Percentiles rank a stretch among this genome's conserved stretches.
phyloP scores from a whole-genome alignment of 805 yeast species.

The Torulaspora indica region DNA sequence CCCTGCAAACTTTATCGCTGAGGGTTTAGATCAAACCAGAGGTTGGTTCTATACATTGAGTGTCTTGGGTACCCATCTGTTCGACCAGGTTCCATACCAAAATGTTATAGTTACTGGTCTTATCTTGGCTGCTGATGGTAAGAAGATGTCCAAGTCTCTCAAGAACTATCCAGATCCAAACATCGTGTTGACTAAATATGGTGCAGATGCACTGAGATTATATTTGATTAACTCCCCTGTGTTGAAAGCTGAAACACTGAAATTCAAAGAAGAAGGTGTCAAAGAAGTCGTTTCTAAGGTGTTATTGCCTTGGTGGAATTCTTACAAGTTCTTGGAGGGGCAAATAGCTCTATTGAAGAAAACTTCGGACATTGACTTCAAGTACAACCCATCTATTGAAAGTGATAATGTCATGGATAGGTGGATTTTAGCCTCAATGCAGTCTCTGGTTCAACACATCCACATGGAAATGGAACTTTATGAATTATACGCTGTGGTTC shows the following conservation, averaged over 20 bases:
- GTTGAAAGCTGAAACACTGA: constrained; percentile 90
- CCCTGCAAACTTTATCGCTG: constrained; percentile 97
- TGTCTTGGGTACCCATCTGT: constrained; percentile 91
- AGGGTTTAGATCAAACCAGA: constrained; percentile 99
- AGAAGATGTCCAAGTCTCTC: constrained; percentile 97
- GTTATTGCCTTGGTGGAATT: constrained; percentile 97
- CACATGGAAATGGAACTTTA: constrained; percentile 87
- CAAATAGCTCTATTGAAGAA: constrained; percentile 83
- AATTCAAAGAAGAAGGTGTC: constrained; percentile 98
- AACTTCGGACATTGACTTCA: constrained; percentile 63
- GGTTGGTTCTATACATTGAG: constrained; percentile 99
- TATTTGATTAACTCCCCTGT: constrained; percentile 97
- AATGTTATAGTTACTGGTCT: constrained; percentile 96
- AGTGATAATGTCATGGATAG: constrained; percentile 93
- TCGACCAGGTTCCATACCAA: constrained; percentile 87
- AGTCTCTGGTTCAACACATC: constrained; percentile 79
- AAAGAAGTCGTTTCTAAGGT: constrained; percentile 96
- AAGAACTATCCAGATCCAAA: constrained; percentile 97
- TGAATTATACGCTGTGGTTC: constrained; percentile 93
- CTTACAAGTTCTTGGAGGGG: constrained; percentile 93
- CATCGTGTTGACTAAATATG: constrained; percentile 74
- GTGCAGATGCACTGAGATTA: constrained; percentile 96
- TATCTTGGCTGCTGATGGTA: constrained; percentile 96
- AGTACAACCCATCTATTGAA: constrained; percentile 57
- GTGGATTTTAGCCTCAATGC: constrained; percentile 96